Base-by-base conservation (phyloP, 495 filamentous ascomycete species). In the Endocarpon pusillum region DNA sequence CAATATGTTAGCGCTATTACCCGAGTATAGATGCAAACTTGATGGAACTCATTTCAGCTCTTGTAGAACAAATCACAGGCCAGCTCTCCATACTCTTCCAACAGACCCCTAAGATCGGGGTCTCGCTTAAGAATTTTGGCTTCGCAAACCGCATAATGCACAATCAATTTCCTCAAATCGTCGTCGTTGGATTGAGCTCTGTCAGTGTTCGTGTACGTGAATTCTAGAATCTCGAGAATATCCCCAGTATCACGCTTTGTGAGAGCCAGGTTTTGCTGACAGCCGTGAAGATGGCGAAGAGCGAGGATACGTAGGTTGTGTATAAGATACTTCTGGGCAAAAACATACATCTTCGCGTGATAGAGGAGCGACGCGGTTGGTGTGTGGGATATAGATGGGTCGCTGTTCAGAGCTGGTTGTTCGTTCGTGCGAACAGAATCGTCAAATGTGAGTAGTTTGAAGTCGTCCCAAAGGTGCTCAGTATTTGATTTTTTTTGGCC, bases 341-440 rank as follows among this genome's bases (percentile, higher is more conserved):
- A 63, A 40, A 63, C 57, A 41, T 63, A 63, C 22, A 63, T 33
- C 41, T 63, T 63, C 16, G 59, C 59, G 29, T 63, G 59, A 47
- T 61, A 63, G 22, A 56, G 47, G 14, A 61, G 51, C 37, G 61
- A 63, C 3, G 58, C 19, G 22, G 23, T 32, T 34, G 20, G 15
- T 11, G 38, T 16, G 9, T 22, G 1, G 14, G 38, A 36, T 28
- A n/a, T n/a, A n/a, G 33, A 23, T 19, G 36, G 29, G n/a, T 31
- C 19, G 19, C 29, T 38, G 29, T 7, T 21, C n/a, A n/a, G n/a
- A n/a, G n/a, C n/a, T n/a, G n/a, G n/a, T n/a, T n/a, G n/a, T n/a
- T n/a, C n/a, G n/a, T n/a, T n/a, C n/a, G n/a, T n/a, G n/a, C n/a
- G n/a, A n/a, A n/a, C n/a, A n/a, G n/a, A n/a, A n/a, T n/a, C n/a